Evolutionary conservation across 2,329 filamentous ascomycete genomes (phyloP).

Genomic region (Aspergillus tubingensis): DNA sequence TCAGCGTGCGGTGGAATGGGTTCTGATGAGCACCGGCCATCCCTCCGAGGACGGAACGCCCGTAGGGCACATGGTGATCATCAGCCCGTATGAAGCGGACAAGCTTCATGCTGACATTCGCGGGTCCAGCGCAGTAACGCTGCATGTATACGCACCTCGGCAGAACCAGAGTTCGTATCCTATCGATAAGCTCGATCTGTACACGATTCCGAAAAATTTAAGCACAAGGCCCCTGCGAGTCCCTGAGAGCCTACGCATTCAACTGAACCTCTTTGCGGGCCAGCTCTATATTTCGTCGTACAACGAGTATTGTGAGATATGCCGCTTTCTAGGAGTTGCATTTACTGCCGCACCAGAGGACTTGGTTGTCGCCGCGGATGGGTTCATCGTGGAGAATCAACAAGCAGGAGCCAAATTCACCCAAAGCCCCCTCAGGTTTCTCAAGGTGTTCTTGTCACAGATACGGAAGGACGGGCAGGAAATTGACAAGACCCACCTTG

Average conservation of each 20-base stretch:
- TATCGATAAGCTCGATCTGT: conserved; percentile 53
- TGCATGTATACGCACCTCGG: conserved; percentile 58
- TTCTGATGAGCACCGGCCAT: conserved; percentile 42
- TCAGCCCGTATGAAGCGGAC: conserved; percentile 65
- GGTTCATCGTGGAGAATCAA: conserved; percentile 20
- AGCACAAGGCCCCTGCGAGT: conserved; percentile 14
- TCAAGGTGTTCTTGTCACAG: conserved; percentile 40
- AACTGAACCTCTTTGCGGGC: conserved; percentile 68
- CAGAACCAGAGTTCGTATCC: conserved; percentile 38
- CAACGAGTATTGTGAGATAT: conserved; percentile 53
- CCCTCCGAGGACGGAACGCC: background rate
- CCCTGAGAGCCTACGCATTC: conserved; percentile 38
- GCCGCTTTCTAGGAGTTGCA: conserved; percentile 22
- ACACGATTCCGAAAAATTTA: conserved; percentile 35
- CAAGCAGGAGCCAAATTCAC: conserved; percentile 33
- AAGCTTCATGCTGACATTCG: conserved; percentile 47
- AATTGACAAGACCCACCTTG: conserved; percentile 50
- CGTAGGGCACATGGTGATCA: conserved; percentile 49
- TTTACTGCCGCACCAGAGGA: conserved; percentile 20
- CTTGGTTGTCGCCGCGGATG: conserved; percentile 31
- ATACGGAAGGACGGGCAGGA: conserved; percentile 41
- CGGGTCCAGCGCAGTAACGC: conserved; percentile 32
- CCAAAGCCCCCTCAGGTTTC: conserved; percentile 45
- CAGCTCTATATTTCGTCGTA: conserved; percentile 63
- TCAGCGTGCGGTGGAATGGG: conserved; percentile 57